Evolutionary conservation across 371 early-diverging fungal species (phyloP), one percentile per base, ranked within the genome.

Genomic region (Chytridium lagenaria): DNA sequence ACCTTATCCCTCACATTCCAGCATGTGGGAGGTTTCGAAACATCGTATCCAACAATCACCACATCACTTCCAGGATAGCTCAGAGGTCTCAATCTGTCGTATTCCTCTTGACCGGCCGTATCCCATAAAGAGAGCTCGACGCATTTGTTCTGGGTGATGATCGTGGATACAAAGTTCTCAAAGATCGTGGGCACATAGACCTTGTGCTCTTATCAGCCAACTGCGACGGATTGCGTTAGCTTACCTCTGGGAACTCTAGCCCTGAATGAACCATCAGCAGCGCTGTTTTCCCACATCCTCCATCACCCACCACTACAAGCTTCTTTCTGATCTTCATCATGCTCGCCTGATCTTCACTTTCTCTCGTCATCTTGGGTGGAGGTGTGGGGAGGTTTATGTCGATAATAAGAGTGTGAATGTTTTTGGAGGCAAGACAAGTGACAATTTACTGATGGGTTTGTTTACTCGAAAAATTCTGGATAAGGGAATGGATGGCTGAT

Each of bases 31-130:
- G 72, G 77, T 51, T 77, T 69, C 39, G 59, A 61, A 40, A 83
- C 55, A 0, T 79, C 44, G 52, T 74, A 85, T 0, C 68, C 19
- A 12, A 98, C 92, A 71, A 98, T 84, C 72, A 97, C 93, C 74
- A 97, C 95, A 84, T 98, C 95, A 67, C 95, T 92, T 81, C 97
- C 96, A 36, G 98, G 95, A 83, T 98, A 98, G 50, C 94, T 94
- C 70, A 98, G 88, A 30, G 98, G 98, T 69, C 99, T 91, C 78
- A 98, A 91, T 74, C 98, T 93, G 80, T 96, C 95, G 76, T 94
- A 95, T 77, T 95, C 75, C 83, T 97, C 96, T 77, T 96, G 98
- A 82, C 96, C 97, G 39, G 99, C 98, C 26, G 99, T 98, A 89
- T 99, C 98, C 98, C 98, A 97, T 40, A 98, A 84, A 31, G 95